Evolutionary conservation across 305 asterid genomes (phyloP), one percentile per base, ranked within the genome.

Genomic region (Andrographis paniculata): DNA sequence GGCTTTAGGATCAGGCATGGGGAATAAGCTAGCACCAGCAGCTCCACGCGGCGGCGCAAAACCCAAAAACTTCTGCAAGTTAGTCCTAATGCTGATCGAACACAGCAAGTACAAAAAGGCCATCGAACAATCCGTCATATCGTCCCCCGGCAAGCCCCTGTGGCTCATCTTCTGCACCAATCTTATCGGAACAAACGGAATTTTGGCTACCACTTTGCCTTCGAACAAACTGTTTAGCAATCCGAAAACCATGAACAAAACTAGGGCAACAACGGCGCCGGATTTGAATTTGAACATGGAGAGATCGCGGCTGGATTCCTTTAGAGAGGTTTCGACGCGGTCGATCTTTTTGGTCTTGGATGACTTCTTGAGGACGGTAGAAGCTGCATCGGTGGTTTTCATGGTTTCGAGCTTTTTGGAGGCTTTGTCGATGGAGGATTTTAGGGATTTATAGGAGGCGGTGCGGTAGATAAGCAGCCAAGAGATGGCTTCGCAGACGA

Each of bases 71-170:
- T 91, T 91, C 93, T 91, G 96, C 59, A 91, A 64, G 60, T 91
- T 91, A 15, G 96, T 91, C 76, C 99, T 68, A 24, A 91, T 83
- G 59, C 98, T 82, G 47, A 91, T 73, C 41, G 98, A 91, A 60
- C 98, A 91, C 62, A 91, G 19, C 1, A 91, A 53, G 14, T 91
- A 91, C 76, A 91, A 42, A 62, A 91, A 91, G 21, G 96, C 92
- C 98, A 91, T 91, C 14, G 98, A 89, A 42, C 98, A 89, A 75
- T 89, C 98, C 41, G 98, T 89, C 98, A 82, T 78, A 51, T 89
- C 98, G 23, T 70, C 75, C 45, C 97, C 98, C 4, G 67, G 20
- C 69, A 89, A 67, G 5, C 98, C 98, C 38, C 98, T 72, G 39
- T 89, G 98, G 62, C 95, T 82, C 98, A 89, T 89, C 83, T 89